Conservation (phyloP, 441 rosid species). For the Populus hybrid region DNA sequence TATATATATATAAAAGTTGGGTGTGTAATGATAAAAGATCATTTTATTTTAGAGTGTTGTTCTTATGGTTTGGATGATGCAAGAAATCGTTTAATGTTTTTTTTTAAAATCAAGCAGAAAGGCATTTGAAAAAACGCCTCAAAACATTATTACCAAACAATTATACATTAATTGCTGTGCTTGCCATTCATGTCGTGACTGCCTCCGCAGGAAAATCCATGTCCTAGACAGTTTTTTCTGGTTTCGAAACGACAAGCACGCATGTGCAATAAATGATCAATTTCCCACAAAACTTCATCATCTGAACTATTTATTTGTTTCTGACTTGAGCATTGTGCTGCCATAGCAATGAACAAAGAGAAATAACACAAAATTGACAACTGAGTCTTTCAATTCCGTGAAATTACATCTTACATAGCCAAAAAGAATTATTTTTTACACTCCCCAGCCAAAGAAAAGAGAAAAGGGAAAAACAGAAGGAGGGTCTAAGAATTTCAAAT, state of each 20-base stretch:
- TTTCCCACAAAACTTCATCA: not conserved
- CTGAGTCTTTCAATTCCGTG: not conserved
- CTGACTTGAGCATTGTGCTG: not conserved
- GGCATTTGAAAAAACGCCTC: no score
- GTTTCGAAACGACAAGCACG: constrained; percentile 42
- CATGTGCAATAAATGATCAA: not conserved
- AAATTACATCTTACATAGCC: constrained; percentile 18
- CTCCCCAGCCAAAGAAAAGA: not conserved
- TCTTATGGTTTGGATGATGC: no score
- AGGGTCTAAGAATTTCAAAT: constrained; percentile 7
- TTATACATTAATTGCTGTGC: no score
- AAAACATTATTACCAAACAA: no score
- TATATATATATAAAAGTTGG: no score
- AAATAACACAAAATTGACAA: not conserved
- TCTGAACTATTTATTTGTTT: not conserved
- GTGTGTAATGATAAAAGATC: no score
- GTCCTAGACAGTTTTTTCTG: constrained; percentile 17
- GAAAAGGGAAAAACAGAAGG: not conserved
- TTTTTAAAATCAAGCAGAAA: no score
- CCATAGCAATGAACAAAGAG: not conserved
- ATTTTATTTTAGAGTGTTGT: no score
- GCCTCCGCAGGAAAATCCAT: not conserved
- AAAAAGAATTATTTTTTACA: constrained; percentile 24
- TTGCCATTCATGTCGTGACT: no score
- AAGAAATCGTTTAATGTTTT: no score